A percentile compares a stretch with the other conserved stretches of the same genome.
These are phyloP conservation scores for Santalum album DNA, from an alignment of 164 flowering plant genomes.

Conservation along the genomic window DNA sequence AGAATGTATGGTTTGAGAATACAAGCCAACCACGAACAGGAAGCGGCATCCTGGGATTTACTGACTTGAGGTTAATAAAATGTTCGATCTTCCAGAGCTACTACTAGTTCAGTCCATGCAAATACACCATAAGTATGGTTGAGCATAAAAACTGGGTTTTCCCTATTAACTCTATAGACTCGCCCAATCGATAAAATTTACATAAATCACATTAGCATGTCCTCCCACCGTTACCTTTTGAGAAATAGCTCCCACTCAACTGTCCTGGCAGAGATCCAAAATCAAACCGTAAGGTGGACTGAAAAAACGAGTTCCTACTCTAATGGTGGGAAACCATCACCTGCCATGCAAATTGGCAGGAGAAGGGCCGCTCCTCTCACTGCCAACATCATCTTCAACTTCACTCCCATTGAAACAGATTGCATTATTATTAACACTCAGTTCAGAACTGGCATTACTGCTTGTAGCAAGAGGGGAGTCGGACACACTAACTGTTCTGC, in stretches of 20 bases:
- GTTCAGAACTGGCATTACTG: slow-evolving; percentile 88
- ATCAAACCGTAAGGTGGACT: neutral
- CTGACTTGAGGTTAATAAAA: no score
- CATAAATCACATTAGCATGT: neutral
- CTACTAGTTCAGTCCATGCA: no score
- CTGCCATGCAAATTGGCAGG: slow-evolving; percentile 49
- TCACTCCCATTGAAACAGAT: slow-evolving; percentile 44
- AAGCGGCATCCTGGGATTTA: no score
- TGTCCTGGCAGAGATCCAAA: neutral
- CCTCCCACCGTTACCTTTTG: neutral
- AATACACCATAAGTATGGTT: no score
- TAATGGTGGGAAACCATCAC: slow-evolving; percentile 12
- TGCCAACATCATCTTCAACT: slow-evolving; percentile 39
- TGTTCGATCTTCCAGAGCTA: no score
- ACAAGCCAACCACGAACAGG: no score
- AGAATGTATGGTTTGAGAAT: no score
- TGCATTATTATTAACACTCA: slow-evolving; percentile 49
- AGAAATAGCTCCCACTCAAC: neutral
- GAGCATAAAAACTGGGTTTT: no score
- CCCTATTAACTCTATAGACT: slow-evolving; percentile 13
- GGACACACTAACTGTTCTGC: slow-evolving; percentile 46
- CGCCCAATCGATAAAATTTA: neutral
- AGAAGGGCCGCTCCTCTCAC: slow-evolving; percentile 47
- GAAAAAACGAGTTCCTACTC: neutral
- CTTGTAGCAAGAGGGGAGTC: slow-evolving; percentile 91